Conservation (phyloP, 1,284 basidiomycete genomes). For the Pisolithus thermaeus region DNA sequence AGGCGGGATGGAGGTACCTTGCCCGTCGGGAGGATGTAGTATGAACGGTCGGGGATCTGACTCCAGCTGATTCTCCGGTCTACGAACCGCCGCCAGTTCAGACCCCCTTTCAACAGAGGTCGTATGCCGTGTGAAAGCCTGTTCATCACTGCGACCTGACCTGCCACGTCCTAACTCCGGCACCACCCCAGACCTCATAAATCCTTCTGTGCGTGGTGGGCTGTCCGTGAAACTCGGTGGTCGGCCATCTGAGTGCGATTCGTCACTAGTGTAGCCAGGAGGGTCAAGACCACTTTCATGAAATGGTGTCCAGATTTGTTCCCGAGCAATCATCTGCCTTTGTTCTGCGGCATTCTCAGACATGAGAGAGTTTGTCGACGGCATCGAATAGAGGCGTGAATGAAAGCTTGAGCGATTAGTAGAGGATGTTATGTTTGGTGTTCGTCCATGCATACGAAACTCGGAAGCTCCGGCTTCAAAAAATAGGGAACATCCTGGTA, state of each 20-base stretch:
- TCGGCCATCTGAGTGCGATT: not conserved
- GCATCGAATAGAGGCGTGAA: conserved; percentile 19
- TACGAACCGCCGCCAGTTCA: not conserved
- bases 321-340: conserved; percentile 28
- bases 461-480: not conserved
- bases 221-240: not conserved
- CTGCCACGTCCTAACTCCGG: not conserved
- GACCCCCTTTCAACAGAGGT: not conserved
- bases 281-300: conserved; percentile 18
- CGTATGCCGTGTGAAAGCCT: not conserved
- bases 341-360: conserved; percentile 38
- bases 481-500: no score
- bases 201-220: not conserved
- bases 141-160: not conserved
- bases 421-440: conserved; percentile 7
- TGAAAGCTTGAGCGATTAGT: conserved; percentile 9
- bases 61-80: not conserved
- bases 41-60: not conserved
- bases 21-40: not conserved
- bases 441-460: conserved; percentile 4
- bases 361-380: conserved; percentile 38
- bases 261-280: conserved; percentile 17
- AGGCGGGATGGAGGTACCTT: not conserved
- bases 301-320: conserved; percentile 21
- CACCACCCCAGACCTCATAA: not conserved